Conservation (phyloP, 768 basidiomycete genomes). For the Amanita polypyramis region DNA sequence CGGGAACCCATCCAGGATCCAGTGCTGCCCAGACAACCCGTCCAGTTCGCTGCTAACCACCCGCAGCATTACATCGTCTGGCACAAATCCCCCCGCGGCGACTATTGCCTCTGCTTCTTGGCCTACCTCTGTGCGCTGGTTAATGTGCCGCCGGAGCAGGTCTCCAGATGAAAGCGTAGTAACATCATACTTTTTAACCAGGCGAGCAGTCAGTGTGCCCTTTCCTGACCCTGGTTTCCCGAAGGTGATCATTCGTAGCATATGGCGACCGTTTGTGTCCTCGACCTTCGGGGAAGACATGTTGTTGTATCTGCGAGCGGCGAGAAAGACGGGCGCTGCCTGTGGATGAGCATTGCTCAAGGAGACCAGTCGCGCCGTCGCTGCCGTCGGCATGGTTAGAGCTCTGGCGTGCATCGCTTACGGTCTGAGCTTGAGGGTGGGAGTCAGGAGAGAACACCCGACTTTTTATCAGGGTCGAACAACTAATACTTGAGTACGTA, state of each 20-base stretch:
- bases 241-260: slow-evolving; percentile 65
- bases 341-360: slow-evolving; percentile 14
- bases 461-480: neutral
- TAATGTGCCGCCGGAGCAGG: slow-evolving; percentile 75
- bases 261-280: neutral
- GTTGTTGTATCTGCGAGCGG: slow-evolving; percentile 15
- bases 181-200: slow-evolving; percentile 76
- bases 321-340: slow-evolving; percentile 44
- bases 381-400: neutral
- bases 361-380: neutral
- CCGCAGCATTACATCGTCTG: slow-evolving; percentile 72
- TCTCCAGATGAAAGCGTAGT: slow-evolving; percentile 76
- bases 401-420: neutral
- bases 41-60: slow-evolving; percentile 69
- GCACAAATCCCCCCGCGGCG: slow-evolving; percentile 64
- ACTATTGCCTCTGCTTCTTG: slow-evolving; percentile 68
- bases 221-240: slow-evolving; percentile 81
- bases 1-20: slow-evolving; percentile 92
- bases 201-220: slow-evolving; percentile 68
- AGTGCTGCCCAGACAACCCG: slow-evolving; percentile 50
- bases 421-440: too few relatives aligned
- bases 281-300: neutral
- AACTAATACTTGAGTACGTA: too few relatives aligned
- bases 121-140: slow-evolving; percentile 64
- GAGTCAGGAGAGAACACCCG: neutral